Percentiles rank a stretch among this genome's conserved stretches.
These are phyloP conservation scores for Eragrostis curvula DNA, from an alignment of 176 grass and related monocot species.

Conservation along the genomic window DNA sequence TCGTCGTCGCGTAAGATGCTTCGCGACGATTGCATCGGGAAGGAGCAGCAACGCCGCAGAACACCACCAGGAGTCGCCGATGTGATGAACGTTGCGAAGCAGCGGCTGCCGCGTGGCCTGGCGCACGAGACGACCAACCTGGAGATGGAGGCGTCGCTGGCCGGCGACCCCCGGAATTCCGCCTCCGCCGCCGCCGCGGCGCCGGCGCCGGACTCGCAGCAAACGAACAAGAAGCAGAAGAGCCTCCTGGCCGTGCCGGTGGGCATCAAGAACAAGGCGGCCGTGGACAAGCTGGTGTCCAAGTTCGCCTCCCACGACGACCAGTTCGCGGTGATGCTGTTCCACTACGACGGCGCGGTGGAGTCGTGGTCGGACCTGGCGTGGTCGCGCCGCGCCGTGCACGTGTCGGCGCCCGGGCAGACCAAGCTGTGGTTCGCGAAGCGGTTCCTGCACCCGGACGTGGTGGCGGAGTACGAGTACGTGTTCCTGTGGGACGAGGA, in stretches of 20 bases:
- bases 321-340: slow-evolving; percentile 24
- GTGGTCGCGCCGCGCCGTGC: not conserved
- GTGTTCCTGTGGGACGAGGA: slow-evolving; percentile 51
- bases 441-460: slow-evolving; percentile 48
- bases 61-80: not conserved
- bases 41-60: not conserved
- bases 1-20: not conserved
- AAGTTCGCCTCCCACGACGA: not conserved
- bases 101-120: not conserved
- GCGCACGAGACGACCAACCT: not conserved
- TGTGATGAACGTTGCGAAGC: not conserved
- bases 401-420: not conserved
- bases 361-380: not conserved
- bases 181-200: too few relatives aligned
- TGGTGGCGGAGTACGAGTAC: slow-evolving; percentile 37
- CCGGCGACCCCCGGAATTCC: not conserved
- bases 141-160: slow-evolving; percentile 25
- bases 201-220: too few relatives aligned
- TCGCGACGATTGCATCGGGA: not conserved
- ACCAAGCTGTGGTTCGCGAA: slow-evolving; percentile 52
- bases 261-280: slow-evolving; percentile 22
- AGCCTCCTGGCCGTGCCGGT: not conserved
- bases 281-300: not conserved
- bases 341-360: slow-evolving; percentile 37
- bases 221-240: not conserved